A percentile compares a stretch with the other conserved stretches of the same genome.
Conservation (phyloP, 2,329 filamentous ascomycete species). For the Acarospora socialis region DNA sequence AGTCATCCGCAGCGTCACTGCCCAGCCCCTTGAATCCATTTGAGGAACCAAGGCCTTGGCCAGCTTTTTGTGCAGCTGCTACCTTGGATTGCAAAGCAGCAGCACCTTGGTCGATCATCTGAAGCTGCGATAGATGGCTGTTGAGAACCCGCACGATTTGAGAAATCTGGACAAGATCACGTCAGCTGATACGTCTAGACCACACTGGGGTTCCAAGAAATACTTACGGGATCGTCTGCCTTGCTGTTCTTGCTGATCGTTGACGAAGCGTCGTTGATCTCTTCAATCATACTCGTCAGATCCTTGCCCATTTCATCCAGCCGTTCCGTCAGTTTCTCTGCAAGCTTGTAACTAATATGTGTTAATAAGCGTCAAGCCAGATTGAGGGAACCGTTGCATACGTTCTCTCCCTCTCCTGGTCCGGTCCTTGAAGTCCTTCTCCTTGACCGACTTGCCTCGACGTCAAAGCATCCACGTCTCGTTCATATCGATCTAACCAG, state of each 20-base stretch:
- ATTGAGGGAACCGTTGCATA: constrained; percentile 31
- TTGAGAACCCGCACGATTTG: constrained; percentile 95
- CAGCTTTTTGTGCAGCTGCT: constrained; percentile 63
- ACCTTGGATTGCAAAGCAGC: constrained; percentile 72
- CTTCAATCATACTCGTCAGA: constrained; percentile 89
- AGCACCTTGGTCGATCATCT: constrained; percentile 83
- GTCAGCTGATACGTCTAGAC: constrained; percentile 1
- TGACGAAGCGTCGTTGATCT: constrained; percentile 88
- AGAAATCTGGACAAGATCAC: constrained; percentile 47
- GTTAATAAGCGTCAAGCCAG: constrained; percentile 11
- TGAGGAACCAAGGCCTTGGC: constrained; percentile 35
- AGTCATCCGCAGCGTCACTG: constrained; percentile 66
- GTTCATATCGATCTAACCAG: constrained; percentile 84
- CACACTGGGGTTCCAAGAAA: constrained; percentile 17
- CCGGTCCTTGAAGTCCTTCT: constrained; percentile 69
- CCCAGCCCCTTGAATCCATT: constrained; percentile 26
- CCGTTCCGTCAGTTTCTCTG: constrained; percentile 80
- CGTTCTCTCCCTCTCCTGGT: constrained; percentile 89
- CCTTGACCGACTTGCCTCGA: constrained; percentile 60
- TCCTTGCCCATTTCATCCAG: constrained; percentile 90
- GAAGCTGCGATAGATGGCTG: constrained; percentile 76
- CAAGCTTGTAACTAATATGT: constrained; percentile 57
- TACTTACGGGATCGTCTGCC: constrained; percentile 68
- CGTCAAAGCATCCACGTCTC: constrained; percentile 80
- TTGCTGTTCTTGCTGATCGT: constrained; percentile 80